Evolutionary conservation across 306 rosid species (phyloP).

Genomic region (Glycyrrhiza uralensis): DNA sequence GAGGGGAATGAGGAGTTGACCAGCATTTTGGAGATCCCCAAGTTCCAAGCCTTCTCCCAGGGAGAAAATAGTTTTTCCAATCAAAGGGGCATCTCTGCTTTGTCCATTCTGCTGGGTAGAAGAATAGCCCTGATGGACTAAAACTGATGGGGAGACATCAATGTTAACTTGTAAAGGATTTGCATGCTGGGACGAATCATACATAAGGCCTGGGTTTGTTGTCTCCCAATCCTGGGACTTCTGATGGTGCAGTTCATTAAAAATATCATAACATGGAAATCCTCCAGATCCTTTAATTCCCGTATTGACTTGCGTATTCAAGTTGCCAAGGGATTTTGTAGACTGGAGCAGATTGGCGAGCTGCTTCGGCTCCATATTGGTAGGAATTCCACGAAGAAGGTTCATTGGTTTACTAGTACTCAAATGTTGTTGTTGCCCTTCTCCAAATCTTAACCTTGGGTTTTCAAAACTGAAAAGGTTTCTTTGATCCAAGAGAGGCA

Average conservation of each 20-base stretch:
- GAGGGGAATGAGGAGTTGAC: conserved; percentile 48
- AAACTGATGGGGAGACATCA: conserved; percentile 56
- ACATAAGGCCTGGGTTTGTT: conserved; percentile 54
- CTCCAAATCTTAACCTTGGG: conserved; percentile 83
- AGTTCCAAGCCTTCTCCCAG: conserved; percentile 45
- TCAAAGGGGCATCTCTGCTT: conserved; percentile 38
- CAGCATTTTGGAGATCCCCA: conserved; percentile 45
- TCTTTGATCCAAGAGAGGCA: conserved; percentile 87
- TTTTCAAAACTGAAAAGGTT: conserved; percentile 92
- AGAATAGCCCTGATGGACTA: conserved; percentile 71
- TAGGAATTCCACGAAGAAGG: conserved; percentile 89
- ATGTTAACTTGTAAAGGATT: conserved; percentile 59
- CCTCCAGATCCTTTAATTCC: conserved; percentile 57
- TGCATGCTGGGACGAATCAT: conserved; percentile 57
- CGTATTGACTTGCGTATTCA: conserved; percentile 63
- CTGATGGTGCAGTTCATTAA: conserved; percentile 67
- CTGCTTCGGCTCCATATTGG: conserved; percentile 90
- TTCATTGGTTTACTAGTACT: conserved; percentile 61
- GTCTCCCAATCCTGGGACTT: conserved; percentile 84
- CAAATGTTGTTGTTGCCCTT: conserved; percentile 75
- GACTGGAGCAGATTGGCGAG: conserved; percentile 86
- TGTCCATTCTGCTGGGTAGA: conserved; percentile 51
- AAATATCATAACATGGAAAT: conserved; percentile 71
- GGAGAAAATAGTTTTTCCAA: conserved; percentile 54
- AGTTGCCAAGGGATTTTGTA: conserved; percentile 58